Base-by-base conservation (phyloP, 1,284 basidiomycete species). In the Apiotrichum domesticum region DNA sequence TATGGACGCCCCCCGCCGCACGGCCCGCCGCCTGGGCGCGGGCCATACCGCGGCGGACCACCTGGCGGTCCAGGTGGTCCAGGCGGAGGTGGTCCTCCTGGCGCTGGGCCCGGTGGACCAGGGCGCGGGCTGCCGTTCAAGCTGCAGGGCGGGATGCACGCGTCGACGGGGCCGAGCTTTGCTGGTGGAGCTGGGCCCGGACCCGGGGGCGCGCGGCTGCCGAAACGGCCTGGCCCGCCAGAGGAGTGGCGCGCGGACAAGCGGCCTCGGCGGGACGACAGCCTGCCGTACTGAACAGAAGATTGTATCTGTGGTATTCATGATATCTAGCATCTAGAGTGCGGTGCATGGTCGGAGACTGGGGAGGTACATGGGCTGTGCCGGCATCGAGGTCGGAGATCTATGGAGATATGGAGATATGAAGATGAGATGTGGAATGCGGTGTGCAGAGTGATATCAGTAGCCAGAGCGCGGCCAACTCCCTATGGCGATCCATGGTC, bases 231-330 rank as follows among this genome's bases (percentile, higher is more conserved):
- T 29, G 29, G 29, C 29, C 29, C 29, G 29, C 29, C 33, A 3
- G 57, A 54, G 29, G 57, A 58, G 35, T 58, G 53, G 53, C 53
- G 46, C 29, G 37, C 37, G 3, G 53, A 58, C 15, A 58, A 58
- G 53, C 57, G 57, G 14, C 41, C 42, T 13, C 50, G 57, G 29
- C 29, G 41, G 7, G 47, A 55, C 32, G 53, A 43, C 15, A 13
- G 35, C 32, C 34, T 59, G 34, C 57, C 57, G 34, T 59, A 59
- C 13, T 55, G 42, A 40, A 6, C 10, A 11, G 35, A 14, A 21
- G 34, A n/a, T 39, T 13, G 13, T 39, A 39, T 39, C 37, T 9
- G 29, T 29, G 29, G 29, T 29, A 29, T 29, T 29, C 29, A 29
- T 29, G 29, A 29, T 29, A 29, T 29, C 29, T 29, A 29, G 29